Evolutionary conservation across 2,329 filamentous ascomycete genomes (phyloP).

Genomic region (Colletotrichum siamense): DNA sequence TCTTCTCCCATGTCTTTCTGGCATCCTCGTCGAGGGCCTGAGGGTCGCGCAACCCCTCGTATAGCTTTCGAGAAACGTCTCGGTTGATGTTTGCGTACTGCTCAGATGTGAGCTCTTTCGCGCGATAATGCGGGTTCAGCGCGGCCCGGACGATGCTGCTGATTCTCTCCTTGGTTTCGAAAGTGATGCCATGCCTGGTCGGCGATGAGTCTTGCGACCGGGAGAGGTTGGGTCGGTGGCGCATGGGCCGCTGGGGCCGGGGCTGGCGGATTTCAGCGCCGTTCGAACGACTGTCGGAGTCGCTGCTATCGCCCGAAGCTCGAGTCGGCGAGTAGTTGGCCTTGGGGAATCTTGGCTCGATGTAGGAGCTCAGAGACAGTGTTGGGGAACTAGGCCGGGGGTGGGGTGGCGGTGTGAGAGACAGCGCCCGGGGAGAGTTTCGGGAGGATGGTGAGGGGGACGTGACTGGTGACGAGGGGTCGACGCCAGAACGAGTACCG

Average conservation of each 20-base stretch:
- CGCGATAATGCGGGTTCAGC: slow-evolving; percentile 82
- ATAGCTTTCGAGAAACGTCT: slow-evolving; percentile 85
- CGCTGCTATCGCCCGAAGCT: slow-evolving; percentile 49
- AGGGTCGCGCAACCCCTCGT: slow-evolving; percentile 68
- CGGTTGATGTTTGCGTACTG: slow-evolving; percentile 94
- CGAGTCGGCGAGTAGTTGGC: slow-evolving; percentile 73
- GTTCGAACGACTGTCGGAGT: slow-evolving; percentile 42
- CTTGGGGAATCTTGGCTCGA: slow-evolving; percentile 76
- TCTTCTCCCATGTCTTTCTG: slow-evolving; percentile 74
- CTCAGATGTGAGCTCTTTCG: slow-evolving; percentile 77
- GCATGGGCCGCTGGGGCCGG: slow-evolving; percentile 52
- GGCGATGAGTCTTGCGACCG: slow-evolving; percentile 73
- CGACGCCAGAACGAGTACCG: slow-evolving; percentile 29
- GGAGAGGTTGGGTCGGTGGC: slow-evolving; percentile 39
- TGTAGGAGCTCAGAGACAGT: slow-evolving; percentile 71
- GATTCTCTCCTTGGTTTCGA: slow-evolving; percentile 86
- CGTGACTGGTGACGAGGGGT: slow-evolving; percentile 66
- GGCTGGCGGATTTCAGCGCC: slow-evolving; percentile 57
- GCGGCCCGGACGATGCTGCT: slow-evolving; percentile 86
- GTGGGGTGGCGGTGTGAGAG: slow-evolving; percentile 72
- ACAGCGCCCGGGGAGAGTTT: slow-evolving; percentile 71
- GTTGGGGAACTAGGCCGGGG: slow-evolving; percentile 69
- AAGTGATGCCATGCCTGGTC: slow-evolving; percentile 68
- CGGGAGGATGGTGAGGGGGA: slow-evolving; percentile 70
- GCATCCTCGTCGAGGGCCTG: slow-evolving; percentile 68